Evolutionary conservation across 2,329 filamentous ascomycete species (phyloP), one percentile per base, ranked within the genome.

Genomic region (Fusarium oligoseptatum): DNA sequence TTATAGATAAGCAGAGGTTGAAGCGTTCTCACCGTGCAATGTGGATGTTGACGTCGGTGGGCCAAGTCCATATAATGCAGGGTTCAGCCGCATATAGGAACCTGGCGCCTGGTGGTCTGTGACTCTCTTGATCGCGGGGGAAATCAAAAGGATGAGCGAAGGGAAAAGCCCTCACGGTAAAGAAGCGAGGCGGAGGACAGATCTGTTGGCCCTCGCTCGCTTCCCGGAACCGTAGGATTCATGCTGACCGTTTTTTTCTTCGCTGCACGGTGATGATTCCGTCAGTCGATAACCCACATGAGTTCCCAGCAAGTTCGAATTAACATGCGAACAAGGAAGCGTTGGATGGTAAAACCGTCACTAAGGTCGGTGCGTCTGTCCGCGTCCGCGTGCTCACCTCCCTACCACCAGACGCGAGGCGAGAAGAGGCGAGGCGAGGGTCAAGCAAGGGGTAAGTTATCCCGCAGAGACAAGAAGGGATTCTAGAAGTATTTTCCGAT

Each of bases 251-350:
- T 24, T 39, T 24, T 43, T 56, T 22, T 20, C 11, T 43, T 32
- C 29, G 50, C 27, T 57, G 50, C 50, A 56, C 48, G 24, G 32
- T 64, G 36, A 64, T 56, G 50, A 20, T 14, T 20, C 50, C 62
- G 69, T 75, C 72, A 73, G 71, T 63, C 72, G 62, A 73, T 73
- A 74, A 74, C 68, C 72, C 72, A 74, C 45, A 61, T 62, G 58
- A 24, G 60, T 20, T 68, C 56, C 24, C 41, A 36, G 48, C 43
- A 66, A 50, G 32, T 32, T 62, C 50, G 37, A 60, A 45, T 50
- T 41, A 69, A 66, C 65, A 45, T 64, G 58, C 45, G 20, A 57
- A 45, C 48, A 71, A 41, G 48, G 48, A 48, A 24, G 45, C 34
- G 7, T 52, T 48, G 45, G 39, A 17, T 22, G 52, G 39, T 55